Evolutionary conservation across 192 early-diverging fungal species (phyloP).

Genomic region (Umbelopsis sp.): DNA sequence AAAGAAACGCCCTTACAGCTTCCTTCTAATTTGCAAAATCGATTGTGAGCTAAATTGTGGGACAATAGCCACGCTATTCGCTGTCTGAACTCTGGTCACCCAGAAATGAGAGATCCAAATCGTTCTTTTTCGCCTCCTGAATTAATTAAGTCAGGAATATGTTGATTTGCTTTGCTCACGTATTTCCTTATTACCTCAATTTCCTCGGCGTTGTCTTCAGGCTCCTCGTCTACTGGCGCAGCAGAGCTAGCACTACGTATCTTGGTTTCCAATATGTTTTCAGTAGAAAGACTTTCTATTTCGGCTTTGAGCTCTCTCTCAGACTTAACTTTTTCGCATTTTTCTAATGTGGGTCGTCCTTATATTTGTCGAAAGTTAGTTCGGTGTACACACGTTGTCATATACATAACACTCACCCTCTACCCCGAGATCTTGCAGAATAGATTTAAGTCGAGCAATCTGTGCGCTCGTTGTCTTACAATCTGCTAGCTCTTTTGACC

Average conservation of each 20-base stretch:
- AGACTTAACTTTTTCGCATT: conserved; percentile 56
- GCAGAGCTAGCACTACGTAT: conserved; percentile 22
- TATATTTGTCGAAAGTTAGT: background rate
- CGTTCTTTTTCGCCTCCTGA: conserved; percentile 19
- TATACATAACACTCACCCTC: conserved; percentile 11
- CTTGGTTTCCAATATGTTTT: conserved; percentile 33
- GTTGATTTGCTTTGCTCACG: background rate
- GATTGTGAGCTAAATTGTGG: too few relatives aligned
- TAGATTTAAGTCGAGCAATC: conserved; percentile 46
- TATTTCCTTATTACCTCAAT: conserved; percentile 15
- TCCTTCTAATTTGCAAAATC: too few relatives aligned
- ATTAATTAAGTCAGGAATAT: background rate
- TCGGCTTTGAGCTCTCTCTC: conserved; percentile 59
- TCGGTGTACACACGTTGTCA: background rate
- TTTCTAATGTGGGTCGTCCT: conserved; percentile 59
- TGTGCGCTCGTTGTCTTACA: conserved; percentile 46
- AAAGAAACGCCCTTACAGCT: too few relatives aligned
- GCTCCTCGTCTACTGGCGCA: conserved; percentile 26
- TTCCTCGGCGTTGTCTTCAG: conserved; percentile 24
- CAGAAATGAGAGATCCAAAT: conserved; percentile 27
- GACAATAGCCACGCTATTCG: background rate
- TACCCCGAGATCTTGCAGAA: conserved; percentile 51
- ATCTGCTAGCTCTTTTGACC: conserved; percentile 45
- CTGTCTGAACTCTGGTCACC: conserved; percentile 26
- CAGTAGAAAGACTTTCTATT: conserved; percentile 46